Conservation (phyloP, 2,329 filamentous ascomycete species). For the Triangularia setosa region DNA sequence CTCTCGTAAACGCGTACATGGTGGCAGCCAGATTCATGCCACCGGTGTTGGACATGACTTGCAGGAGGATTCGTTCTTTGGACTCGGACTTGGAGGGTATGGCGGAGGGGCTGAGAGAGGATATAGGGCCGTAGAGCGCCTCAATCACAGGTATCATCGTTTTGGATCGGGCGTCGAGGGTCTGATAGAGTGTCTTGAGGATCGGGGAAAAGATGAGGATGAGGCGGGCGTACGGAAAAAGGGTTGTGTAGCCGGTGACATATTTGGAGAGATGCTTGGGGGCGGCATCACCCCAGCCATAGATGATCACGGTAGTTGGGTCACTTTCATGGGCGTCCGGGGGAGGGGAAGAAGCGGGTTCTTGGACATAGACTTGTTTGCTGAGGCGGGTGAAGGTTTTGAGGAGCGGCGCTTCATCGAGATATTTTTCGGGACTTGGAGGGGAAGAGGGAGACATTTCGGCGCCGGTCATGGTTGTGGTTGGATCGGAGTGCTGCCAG, state of each 20-base stretch:
- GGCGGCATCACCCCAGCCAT: slow-evolving; percentile 54
- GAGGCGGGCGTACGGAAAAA: slow-evolving; percentile 49
- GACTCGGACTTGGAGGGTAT: slow-evolving; percentile 11
- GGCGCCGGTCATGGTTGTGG: background rate
- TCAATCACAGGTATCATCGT: slow-evolving; percentile 45
- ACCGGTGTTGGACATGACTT: slow-evolving; percentile 57
- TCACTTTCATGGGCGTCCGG: slow-evolving; percentile 22
- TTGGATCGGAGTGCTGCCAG: background rate
- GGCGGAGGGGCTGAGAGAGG: slow-evolving; percentile 19
- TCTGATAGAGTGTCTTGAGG: slow-evolving; percentile 42
- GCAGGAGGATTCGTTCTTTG: slow-evolving; percentile 41
- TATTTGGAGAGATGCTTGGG: slow-evolving; percentile 56
- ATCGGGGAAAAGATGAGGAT: slow-evolving; percentile 50
- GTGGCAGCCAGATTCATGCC: slow-evolving; percentile 50
- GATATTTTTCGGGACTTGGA: background rate
- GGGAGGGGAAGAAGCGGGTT: slow-evolving; percentile 1
- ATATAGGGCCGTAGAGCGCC: slow-evolving; percentile 32
- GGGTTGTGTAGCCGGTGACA: slow-evolving; percentile 45
- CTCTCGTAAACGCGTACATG: slow-evolving; percentile 43
- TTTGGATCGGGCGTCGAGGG: slow-evolving; percentile 40
- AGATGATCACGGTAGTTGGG: slow-evolving; percentile 49
- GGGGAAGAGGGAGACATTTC: background rate
- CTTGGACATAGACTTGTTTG: slow-evolving; percentile 43
- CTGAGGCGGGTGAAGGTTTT: slow-evolving; percentile 45
- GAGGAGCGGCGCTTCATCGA: slow-evolving; percentile 26